These are phyloP conservation scores for Chenopodium quinoa DNA, from an alignment of 148 eudicot species.

Conservation along the genomic window DNA sequence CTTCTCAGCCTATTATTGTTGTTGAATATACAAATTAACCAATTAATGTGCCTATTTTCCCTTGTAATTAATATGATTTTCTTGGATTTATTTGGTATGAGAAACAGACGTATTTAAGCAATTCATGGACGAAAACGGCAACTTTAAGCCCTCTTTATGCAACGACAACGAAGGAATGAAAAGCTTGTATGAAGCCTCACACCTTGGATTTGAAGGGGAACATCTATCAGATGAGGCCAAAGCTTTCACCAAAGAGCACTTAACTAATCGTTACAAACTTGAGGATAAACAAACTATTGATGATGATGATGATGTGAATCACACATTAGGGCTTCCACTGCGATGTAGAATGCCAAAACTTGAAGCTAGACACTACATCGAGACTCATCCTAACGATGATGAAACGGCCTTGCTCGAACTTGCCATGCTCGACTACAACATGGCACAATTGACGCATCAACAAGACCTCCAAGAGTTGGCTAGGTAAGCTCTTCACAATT, in stretches of 20 bases:
- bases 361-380: constrained; percentile 12
- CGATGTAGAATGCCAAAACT: constrained; percentile 6
- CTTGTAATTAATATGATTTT: too few relatives aligned
- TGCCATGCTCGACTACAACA: constrained; percentile 27
- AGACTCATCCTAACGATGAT: neutral
- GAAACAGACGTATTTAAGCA: constrained; percentile 32
- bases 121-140: constrained; percentile 30
- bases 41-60: too few relatives aligned
- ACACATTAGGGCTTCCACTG: constrained; percentile 20
- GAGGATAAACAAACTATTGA: neutral
- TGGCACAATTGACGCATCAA: constrained; percentile 12
- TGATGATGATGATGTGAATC: neutral
- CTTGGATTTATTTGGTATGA: neutral
- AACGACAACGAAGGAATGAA: constrained; percentile 30
- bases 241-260: constrained; percentile 9
- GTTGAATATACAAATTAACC: neutral
- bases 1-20: too few relatives aligned
- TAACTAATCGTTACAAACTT: neutral
- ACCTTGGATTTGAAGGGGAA: constrained; percentile 35
- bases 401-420: constrained; percentile 18
- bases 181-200: constrained; percentile 46
- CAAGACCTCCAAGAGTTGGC: constrained; percentile 29
- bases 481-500: constrained; percentile 7
- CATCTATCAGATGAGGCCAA: constrained; percentile 28
- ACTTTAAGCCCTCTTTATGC: constrained; percentile 16